phyloP scores from a whole-genome alignment of 2,329 filamentous ascomycete species.

The Fusarium albosuccineum region DNA sequence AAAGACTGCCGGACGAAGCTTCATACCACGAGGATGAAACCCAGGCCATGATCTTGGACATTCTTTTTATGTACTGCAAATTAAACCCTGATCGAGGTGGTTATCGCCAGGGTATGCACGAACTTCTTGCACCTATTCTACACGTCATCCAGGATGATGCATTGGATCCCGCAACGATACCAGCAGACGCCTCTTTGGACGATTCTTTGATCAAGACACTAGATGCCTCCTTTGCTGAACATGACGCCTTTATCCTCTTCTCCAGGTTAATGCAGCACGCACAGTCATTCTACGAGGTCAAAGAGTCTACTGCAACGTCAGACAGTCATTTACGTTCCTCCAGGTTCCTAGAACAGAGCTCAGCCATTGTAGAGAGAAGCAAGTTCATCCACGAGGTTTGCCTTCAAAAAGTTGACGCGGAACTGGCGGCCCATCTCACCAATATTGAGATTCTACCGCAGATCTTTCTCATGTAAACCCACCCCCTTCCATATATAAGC shows the following conservation, averaged over 20 bases:
- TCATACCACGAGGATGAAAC: slow-evolving; percentile 87
- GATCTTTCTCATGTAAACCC: slow-evolving; percentile 87
- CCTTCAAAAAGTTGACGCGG: slow-evolving; percentile 83
- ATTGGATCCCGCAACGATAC: slow-evolving; percentile 64
- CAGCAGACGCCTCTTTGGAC: slow-evolving; percentile 56
- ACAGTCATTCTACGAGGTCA: slow-evolving; percentile 86
- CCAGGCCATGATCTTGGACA: slow-evolving; percentile 85
- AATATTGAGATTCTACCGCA: slow-evolving; percentile 93
- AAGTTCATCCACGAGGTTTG: slow-evolving; percentile 87
- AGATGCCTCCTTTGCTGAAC: slow-evolving; percentile 82
- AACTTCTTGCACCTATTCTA: slow-evolving; percentile 89
- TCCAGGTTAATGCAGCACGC: slow-evolving; percentile 88
- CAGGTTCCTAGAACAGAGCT: slow-evolving; percentile 54
- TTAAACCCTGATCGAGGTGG: slow-evolving; percentile 86
- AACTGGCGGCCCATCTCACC: slow-evolving; percentile 83
- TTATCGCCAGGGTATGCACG: slow-evolving; percentile 99
- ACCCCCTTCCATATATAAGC: not conserved
- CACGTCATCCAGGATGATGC: slow-evolving; percentile 88
- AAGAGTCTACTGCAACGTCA: slow-evolving; percentile 29
- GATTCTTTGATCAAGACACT: slow-evolving; percentile 74
- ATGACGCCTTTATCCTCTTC: slow-evolving; percentile 91
- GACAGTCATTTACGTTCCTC: slow-evolving; percentile 30
- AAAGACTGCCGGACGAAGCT: slow-evolving; percentile 89
- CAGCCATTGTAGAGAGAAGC: slow-evolving; percentile 84
- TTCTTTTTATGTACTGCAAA: slow-evolving; percentile 96